These are phyloP conservation scores for Boletus vermiculosoides DNA, from an alignment of 768 basidiomycete species.

Conservation along the genomic window DNA sequence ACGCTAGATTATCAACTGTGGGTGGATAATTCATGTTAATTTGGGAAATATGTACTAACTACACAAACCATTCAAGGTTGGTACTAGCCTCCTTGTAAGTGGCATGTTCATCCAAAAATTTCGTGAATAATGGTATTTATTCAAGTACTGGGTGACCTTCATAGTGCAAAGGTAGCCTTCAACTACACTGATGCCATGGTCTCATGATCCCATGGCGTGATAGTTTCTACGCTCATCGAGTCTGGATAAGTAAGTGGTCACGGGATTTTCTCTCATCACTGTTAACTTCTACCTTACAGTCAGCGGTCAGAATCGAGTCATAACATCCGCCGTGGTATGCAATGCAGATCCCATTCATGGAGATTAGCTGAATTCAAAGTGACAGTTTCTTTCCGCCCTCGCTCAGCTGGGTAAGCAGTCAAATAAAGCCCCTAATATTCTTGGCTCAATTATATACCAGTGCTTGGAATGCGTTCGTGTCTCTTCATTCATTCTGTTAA, in stretches of 20 bases:
- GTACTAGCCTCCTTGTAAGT: neutral
- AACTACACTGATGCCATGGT: neutral
- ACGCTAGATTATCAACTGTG: neutral
- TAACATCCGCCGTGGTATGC: neutral
- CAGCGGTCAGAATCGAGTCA: neutral
- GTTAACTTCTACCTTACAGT: neutral
- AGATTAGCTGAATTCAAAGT: neutral
- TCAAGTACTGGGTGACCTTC: neutral
- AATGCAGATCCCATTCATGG: neutral
- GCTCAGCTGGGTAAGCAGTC: constrained; percentile 14
- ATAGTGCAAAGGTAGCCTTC: neutral
- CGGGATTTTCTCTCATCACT: neutral
- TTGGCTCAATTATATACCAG: neutral
- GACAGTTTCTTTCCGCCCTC: constrained; percentile 6
- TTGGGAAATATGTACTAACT: neutral
- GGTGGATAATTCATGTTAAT: neutral
- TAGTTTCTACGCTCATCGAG: neutral
- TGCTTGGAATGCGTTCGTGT: neutral
- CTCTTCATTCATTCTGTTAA: neutral
- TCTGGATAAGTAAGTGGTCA: neutral
- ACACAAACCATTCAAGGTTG: neutral
- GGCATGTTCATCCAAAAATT: neutral
- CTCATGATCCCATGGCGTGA: neutral
- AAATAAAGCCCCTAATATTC: neutral
- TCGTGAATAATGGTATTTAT: neutral